A percentile compares a stretch with the other conserved stretches of the same genome.
phyloP scores from a whole-genome alignment of 2,329 filamentous ascomycete species.

The Didymella pinodella region DNA sequence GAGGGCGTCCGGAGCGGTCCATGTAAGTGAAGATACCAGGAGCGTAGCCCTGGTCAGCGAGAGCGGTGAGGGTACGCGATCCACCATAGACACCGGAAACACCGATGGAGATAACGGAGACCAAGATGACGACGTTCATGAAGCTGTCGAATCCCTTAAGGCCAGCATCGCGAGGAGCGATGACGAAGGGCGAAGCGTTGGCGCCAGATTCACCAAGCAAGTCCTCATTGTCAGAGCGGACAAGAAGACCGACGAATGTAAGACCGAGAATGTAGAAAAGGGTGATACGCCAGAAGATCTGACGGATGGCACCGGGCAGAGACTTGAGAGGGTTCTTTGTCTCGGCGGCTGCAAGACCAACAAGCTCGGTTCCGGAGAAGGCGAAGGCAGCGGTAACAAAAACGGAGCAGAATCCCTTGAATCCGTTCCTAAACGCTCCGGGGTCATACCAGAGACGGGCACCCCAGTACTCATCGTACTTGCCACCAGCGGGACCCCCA shows the following conservation, averaged over 20 bases:
- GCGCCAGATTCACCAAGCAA: slow-evolving; percentile 50
- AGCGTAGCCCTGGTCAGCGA: slow-evolving; percentile 68
- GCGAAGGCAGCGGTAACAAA: slow-evolving; percentile 71
- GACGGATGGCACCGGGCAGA: slow-evolving; percentile 55
- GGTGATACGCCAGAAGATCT: slow-evolving; percentile 58
- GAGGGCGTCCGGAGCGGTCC: slow-evolving; percentile 80
- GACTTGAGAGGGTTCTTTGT: slow-evolving; percentile 63
- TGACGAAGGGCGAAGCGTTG: slow-evolving; percentile 70
- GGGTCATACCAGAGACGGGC: slow-evolving; percentile 58
- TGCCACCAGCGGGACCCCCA: slow-evolving; percentile 63
- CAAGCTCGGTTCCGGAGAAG: slow-evolving; percentile 69
- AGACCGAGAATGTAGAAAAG: slow-evolving; percentile 58
- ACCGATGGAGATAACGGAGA: slow-evolving; percentile 67
- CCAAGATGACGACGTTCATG: slow-evolving; percentile 72
- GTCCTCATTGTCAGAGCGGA: slow-evolving; percentile 42
- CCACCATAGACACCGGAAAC: slow-evolving; percentile 66
- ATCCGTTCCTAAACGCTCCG: slow-evolving; percentile 80
- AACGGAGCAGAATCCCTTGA: slow-evolving; percentile 69
- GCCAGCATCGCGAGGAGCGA: slow-evolving; percentile 68
- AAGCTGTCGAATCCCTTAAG: slow-evolving; percentile 68
- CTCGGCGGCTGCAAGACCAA: slow-evolving; percentile 67
- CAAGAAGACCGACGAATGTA: slow-evolving; percentile 55
- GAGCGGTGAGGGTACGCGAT: slow-evolving; percentile 64
- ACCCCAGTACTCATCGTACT: slow-evolving; percentile 77
- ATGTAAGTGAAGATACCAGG: slow-evolving; percentile 80